Percentiles rank a stretch among this genome's conserved stretches.
phyloP scores from a whole-genome alignment of 2,329 filamentous ascomycete genomes.

The Didymosphaeria variabile region DNA sequence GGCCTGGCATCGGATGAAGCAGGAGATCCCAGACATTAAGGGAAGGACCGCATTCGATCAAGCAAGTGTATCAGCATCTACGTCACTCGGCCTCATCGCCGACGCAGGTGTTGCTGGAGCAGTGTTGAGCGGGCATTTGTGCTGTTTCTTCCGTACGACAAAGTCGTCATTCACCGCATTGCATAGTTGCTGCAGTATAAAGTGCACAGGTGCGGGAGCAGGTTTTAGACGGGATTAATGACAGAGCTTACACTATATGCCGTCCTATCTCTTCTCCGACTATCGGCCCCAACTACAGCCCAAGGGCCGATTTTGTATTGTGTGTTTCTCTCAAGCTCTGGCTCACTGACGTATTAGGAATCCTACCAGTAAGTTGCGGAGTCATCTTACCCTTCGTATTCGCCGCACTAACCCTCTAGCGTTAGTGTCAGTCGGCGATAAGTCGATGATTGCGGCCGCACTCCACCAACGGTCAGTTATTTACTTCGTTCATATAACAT shows the following conservation, averaged over 20 bases:
- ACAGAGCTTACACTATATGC: background rate
- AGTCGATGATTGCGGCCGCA: background rate
- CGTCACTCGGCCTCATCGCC: background rate
- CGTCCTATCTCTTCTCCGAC: background rate
- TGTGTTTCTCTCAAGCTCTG: background rate
- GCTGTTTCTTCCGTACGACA: background rate
- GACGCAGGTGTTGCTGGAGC: background rate
- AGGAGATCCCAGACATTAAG: background rate
- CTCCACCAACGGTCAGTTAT: slow-evolving; percentile 4
- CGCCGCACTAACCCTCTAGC: background rate
- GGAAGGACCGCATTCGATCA: background rate
- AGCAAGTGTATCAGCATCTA: background rate
- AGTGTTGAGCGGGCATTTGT: background rate
- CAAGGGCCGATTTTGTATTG: background rate
- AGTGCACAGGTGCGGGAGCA: background rate
- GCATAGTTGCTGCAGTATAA: background rate
- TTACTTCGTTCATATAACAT: background rate
- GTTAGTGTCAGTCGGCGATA: slow-evolving; percentile 6
- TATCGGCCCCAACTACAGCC: background rate
- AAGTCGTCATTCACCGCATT: background rate
- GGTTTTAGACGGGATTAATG: background rate
- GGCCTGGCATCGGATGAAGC: slow-evolving; percentile 10
- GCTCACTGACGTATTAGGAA: background rate
- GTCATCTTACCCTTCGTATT: too few relatives aligned
- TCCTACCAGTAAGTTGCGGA: background rate